Evolutionary conservation across 495 filamentous ascomycete genomes (phyloP).

Genomic region (Talaromyces borbonicus): DNA sequence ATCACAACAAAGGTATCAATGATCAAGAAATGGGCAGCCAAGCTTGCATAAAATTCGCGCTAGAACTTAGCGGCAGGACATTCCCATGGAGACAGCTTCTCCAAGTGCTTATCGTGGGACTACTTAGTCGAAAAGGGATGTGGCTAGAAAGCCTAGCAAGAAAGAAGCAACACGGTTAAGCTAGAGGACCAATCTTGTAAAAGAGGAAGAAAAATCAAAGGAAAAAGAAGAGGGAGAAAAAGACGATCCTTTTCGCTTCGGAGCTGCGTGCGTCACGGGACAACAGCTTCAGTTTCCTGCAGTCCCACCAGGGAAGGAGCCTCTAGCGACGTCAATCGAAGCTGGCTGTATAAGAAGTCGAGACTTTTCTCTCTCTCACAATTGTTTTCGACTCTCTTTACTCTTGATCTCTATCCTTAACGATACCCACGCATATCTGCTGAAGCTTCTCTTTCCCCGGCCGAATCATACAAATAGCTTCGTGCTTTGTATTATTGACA

Average conservation of each 20-base stretch:
- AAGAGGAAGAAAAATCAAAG: neutral
- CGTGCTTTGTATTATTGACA: neutral
- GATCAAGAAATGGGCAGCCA: neutral
- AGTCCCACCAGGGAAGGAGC: neutral
- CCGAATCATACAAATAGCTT: neutral
- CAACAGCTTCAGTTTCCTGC: neutral
- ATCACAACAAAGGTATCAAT: neutral
- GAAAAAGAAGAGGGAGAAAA: neutral
- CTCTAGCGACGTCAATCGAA: neutral
- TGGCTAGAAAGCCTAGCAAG: neutral
- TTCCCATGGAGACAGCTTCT: conserved; percentile 1
- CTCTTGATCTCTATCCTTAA: neutral
- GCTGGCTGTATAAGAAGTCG: neutral
- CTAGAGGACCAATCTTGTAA: neutral
- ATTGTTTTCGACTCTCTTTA: neutral
- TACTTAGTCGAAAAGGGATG: too few relatives aligned
- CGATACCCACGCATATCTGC: neutral
- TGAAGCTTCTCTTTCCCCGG: neutral
- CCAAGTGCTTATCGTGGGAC: too few relatives aligned
- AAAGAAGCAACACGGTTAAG: neutral
- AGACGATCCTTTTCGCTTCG: too few relatives aligned
- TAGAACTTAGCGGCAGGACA: neutral
- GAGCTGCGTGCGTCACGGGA: too few relatives aligned
- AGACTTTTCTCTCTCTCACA: neutral
- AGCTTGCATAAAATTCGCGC: neutral